Evolutionary conservation across 2,329 filamentous ascomycete species (phyloP).

Genomic region (Nemania diffusa): DNA sequence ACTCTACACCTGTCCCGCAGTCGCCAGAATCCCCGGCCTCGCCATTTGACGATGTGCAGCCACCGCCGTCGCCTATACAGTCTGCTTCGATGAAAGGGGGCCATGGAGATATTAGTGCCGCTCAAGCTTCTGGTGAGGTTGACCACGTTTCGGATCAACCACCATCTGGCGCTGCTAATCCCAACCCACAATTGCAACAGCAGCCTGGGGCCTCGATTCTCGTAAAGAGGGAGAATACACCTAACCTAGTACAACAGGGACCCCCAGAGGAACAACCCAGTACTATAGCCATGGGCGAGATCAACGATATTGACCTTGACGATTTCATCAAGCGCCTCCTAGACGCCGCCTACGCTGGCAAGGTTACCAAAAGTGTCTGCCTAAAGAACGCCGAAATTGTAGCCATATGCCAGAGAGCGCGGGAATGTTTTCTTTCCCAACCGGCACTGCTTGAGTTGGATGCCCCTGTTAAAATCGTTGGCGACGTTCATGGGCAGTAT

Average conservation of each 20-base stretch:
- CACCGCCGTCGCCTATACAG: constrained; percentile 89
- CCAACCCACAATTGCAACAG: constrained; percentile 65
- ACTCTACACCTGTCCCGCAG: constrained; percentile 55
- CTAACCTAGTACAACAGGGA: constrained; percentile 68
- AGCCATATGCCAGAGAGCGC: constrained; percentile 88
- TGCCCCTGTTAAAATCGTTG: constrained; percentile 96
- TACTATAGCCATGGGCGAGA: constrained; percentile 78
- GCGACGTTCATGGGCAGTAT: constrained; percentile 96
- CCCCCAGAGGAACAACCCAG: constrained; percentile 58
- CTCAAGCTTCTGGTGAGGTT: constrained; percentile 88
- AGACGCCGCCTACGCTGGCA: constrained; percentile 94
- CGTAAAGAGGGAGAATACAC: constrained; percentile 78
- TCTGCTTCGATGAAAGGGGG: constrained; percentile 77
- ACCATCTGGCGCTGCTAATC: constrained; percentile 72
- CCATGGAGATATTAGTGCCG: constrained; percentile 80
- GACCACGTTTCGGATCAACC: constrained; percentile 94
- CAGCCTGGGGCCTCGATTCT: constrained; percentile 90
- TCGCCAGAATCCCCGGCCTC: constrained; percentile 55
- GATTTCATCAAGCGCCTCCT: constrained; percentile 96
- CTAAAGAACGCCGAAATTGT: constrained; percentile 97
- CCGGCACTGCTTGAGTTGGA: constrained; percentile 91
- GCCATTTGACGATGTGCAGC: constrained; percentile 61
- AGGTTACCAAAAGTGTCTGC: constrained; percentile 97
- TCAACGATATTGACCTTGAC: constrained; percentile 93
- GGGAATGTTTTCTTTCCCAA: constrained; percentile 90